Conservation (phyloP, 768 basidiomycete genomes). For the Psilocybe sp. region DNA sequence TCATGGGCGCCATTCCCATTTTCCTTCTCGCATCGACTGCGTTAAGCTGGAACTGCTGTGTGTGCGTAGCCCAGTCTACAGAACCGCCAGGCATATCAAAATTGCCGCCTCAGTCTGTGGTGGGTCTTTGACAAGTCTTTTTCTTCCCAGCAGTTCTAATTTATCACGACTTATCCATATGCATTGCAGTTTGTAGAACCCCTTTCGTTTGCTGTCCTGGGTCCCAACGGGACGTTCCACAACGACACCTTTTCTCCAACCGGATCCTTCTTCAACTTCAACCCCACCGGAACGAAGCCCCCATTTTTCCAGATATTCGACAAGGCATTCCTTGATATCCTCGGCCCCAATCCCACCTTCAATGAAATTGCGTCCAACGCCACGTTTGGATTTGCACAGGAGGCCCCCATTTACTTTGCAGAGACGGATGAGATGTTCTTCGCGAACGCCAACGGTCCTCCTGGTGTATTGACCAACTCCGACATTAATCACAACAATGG, state of each 20-base stretch:
- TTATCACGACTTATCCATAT: background rate
- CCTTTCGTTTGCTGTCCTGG: constrained; percentile 49
- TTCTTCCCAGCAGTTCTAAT: background rate
- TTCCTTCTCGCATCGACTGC: background rate
- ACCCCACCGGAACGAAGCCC: constrained; percentile 27
- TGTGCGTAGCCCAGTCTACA: background rate
- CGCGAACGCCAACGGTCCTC: constrained; percentile 63
- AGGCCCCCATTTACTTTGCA: constrained; percentile 66
- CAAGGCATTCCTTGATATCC: constrained; percentile 48
- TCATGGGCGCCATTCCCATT: too few species aligned
- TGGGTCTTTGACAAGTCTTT: constrained; percentile 12
- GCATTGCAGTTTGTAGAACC: constrained; percentile 46
- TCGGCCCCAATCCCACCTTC: constrained; percentile 56
- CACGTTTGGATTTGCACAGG: constrained; percentile 70
- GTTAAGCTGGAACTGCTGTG: background rate
- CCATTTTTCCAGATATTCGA: constrained; percentile 59
- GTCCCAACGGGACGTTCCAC: constrained; percentile 38
- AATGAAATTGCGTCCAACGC: constrained; percentile 54
- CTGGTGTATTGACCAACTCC: constrained; percentile 34
- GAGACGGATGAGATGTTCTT: constrained; percentile 70
- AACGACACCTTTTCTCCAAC: constrained; percentile 24
- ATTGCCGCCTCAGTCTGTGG: constrained; percentile 29
- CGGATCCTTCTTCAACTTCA: constrained; percentile 46
- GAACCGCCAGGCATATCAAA: constrained; percentile 6
- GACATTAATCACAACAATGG: constrained; percentile 61